These are phyloP conservation scores for Trametes cinnabarina DNA, from an alignment of 768 basidiomycete genomes.

Conservation along the genomic window DNA sequence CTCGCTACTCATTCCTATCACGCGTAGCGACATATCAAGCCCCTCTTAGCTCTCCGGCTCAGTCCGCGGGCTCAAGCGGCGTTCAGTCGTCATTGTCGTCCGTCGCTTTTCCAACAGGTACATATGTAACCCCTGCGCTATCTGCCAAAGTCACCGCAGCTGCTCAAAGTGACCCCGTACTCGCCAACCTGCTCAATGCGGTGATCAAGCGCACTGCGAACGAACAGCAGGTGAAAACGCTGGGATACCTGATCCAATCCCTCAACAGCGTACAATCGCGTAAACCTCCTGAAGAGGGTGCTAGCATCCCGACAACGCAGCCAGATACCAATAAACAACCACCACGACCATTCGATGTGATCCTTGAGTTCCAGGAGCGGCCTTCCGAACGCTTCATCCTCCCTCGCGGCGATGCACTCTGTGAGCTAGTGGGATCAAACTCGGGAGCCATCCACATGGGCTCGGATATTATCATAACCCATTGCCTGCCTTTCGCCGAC, in stretches of 20 bases:
- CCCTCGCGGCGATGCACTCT: slow-evolving; percentile 57
- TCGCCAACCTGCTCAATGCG: slow-evolving; percentile 62
- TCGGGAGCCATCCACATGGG: background rate
- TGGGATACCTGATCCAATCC: slow-evolving; percentile 72
- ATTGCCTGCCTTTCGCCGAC: slow-evolving; percentile 45
- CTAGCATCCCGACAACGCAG: background rate
- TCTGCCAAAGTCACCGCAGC: slow-evolving; percentile 66
- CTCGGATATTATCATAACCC: slow-evolving; percentile 21
- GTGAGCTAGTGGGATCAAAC: slow-evolving; percentile 35
- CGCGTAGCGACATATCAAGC: background rate
- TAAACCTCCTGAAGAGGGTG: background rate
- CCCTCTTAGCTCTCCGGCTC: slow-evolving; percentile 3
- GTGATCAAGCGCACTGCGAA: slow-evolving; percentile 62
- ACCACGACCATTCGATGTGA: slow-evolving; percentile 65
- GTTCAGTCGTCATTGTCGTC: slow-evolving; percentile 42
- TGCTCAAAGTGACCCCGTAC: slow-evolving; percentile 63
- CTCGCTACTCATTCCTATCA: slow-evolving; percentile 11
- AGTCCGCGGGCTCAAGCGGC: slow-evolving; percentile 30
- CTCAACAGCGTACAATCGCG: slow-evolving; percentile 38
- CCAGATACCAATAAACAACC: slow-evolving; percentile 21
- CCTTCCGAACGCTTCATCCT: slow-evolving; percentile 65
- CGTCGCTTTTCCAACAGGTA: slow-evolving; percentile 35
- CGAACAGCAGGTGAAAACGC: slow-evolving; percentile 61
- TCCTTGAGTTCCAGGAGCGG: slow-evolving; percentile 67
- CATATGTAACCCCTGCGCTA: slow-evolving; percentile 53